Base-by-base conservation (phyloP, 495 filamentous ascomycete genomes). In the Hypoxylon perforatum region DNA sequence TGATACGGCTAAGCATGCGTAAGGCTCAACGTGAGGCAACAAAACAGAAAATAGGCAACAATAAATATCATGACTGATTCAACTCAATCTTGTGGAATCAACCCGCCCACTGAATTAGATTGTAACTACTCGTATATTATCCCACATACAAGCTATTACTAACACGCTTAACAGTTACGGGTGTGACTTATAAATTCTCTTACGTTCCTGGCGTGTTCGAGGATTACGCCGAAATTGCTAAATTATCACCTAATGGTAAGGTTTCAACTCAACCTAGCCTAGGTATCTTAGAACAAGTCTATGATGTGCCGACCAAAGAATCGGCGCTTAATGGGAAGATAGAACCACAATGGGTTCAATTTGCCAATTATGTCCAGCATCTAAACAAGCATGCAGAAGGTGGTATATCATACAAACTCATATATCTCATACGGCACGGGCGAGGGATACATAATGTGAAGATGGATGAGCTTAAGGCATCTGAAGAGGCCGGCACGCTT, bases 361-460 rank as follows among this genome's bases (percentile, higher is more conserved):
- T 63, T 10, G 42, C 36, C 6, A 57, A 39, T 22, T 57, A 63
- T n/a, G 15, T 57, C 28, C 11, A 25, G 19, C 7, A 57, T 39
- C 45, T 63, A 15, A 63, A 57, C 10, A 21, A 39, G 35, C 30
- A 57, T 23, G 7, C 19, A 39, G 30, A 47, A 14, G 53, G 57
- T 14, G 60, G 47, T 10, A 61, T 49, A 39, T 55, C 60, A n/a
- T 63, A 63, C 35, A 63, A 63, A 36, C 11, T 63, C 12, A 33
- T 63, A 17, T 63, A 55, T 19, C 33, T 63, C 4, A 63, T 57
- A 45, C 54, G 61, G 5, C 61, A 64, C 9, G 61, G 61, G 15
- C 53, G 46, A 51, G 61, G 61, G 1, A 11, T 59, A 53, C 61
- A 64, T 25, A 64, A 59, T 22, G 61, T 58, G 14, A 51, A 64